Evolutionary conservation across 257 asterid genomes (phyloP).

Genomic region (Nicotiana attenuata): DNA sequence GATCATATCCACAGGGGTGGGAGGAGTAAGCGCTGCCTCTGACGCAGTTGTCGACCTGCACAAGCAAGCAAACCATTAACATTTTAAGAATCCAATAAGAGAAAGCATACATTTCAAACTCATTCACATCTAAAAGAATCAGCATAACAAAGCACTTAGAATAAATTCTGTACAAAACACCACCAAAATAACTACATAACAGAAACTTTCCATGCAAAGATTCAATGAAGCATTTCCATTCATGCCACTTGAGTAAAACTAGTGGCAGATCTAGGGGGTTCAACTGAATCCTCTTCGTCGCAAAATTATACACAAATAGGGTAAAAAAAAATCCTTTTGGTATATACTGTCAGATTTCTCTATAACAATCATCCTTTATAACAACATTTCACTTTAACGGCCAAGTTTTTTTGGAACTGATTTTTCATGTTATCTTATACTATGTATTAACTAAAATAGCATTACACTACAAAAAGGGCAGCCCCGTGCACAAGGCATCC

Average conservation of each 20-base stretch:
- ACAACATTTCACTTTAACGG: no score
- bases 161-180: background rate
- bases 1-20: conserved; percentile 55
- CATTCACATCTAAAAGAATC: background rate
- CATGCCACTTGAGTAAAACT: background rate
- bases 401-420: no score
- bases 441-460: no score
- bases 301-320: background rate
- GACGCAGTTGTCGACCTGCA: conserved; percentile 80
- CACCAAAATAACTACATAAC: background rate
- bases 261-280: background rate
- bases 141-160: background rate
- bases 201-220: background rate
- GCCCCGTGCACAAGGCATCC: no score
- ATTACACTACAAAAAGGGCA: no score
- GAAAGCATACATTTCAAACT: background rate
- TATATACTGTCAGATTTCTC: background rate
- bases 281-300: background rate
- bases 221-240: background rate
- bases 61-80: background rate
- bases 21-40: conserved; percentile 59
- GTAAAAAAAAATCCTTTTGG: background rate
- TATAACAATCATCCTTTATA: no score
- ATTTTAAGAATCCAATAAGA: background rate
- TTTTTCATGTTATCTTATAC: no score